Evolutionary conservation across 225 moss, liverwort and hornwort species (phyloP), one percentile per base, ranked within the genome.

Genomic region (Climacium dendroides): DNA sequence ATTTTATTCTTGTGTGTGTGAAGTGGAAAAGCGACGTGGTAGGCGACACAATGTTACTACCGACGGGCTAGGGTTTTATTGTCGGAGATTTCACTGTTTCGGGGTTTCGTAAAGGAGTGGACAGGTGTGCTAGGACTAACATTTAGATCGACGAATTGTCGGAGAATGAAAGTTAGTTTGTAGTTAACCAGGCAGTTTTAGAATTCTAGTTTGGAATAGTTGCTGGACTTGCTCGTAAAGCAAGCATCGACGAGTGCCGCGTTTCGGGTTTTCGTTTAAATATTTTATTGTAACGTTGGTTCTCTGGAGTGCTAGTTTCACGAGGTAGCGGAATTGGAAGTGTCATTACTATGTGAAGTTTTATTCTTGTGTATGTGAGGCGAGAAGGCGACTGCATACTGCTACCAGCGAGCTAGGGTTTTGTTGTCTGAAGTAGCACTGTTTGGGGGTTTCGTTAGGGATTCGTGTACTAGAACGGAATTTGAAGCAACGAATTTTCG

Each of bases 61-160:
- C 7, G 39, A 7, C 24, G 53, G 81, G 85, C 90, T 90, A 92
- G 92, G 92, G 92, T 92, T 92, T 82, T 92, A 6, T 73, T 41
- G 84, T 80, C 25, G 67, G 82, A 83, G 39, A 67, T 83, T 34
- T 43, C 75, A 43, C 67, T 37, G 75, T 62, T 69, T 50, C 74
- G 41, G 82, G 88, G 88, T 67, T 76, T 87, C 83, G 58, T 77
- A 32, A 74, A 65, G 67, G 64, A 59, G 78, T 71, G 78, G 26
- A 39, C 78, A 55, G 78, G 50, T 16, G 28, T 43, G 70, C 17
- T 43, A 74, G 83, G 53, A 61, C 16, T 26, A 11, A 80, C 52
- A 65, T 67, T 43, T 35, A 53, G 82, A 41, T 78, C 28, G 17
- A 62, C 24, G 57, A 81, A 75, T 75, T 85, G 81, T 58, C 45